phyloP scores from a whole-genome alignment of 1,284 basidiomycete genomes.

The Neonothopanus nambi region DNA sequence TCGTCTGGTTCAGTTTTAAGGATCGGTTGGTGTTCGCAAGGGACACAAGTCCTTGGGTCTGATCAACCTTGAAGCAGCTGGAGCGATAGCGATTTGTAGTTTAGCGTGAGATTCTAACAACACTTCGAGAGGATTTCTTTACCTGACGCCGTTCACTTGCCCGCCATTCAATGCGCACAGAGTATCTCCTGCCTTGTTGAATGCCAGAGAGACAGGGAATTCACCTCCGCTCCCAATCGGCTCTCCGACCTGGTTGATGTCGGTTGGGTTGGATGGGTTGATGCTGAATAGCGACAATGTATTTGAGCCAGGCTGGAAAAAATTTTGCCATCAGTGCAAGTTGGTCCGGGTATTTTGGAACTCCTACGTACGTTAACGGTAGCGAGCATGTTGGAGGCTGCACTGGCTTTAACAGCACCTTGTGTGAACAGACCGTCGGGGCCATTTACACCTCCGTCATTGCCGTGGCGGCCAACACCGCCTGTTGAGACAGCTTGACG shows the following conservation, averaged over 20 bases:
- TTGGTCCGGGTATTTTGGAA: too few species aligned
- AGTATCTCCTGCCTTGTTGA: conserved; percentile 38
- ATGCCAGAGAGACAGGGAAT: conserved; percentile 48
- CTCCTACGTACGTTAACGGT: conserved; percentile 46
- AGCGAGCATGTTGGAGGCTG: conserved; percentile 39
- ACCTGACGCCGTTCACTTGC: conserved; percentile 47
- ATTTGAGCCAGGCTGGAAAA: conserved; percentile 44
- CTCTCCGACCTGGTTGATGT: conserved; percentile 39
- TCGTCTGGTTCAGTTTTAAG: conserved; percentile 46
- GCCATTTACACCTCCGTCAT: conserved; percentile 27
- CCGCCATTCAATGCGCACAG: conserved; percentile 51
- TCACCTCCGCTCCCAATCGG: conserved; percentile 45
- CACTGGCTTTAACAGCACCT: conserved; percentile 43
- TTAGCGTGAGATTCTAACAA: neutral
- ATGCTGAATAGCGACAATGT: conserved; percentile 47
- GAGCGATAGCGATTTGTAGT: neutral
- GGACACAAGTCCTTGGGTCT: conserved; percentile 37
- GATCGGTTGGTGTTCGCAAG: conserved; percentile 40
- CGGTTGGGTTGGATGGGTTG: conserved; percentile 40
- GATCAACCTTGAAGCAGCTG: conserved; percentile 47
- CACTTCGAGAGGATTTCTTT: conserved; percentile 10
- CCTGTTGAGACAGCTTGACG: conserved; percentile 35
- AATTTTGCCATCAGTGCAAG: neutral
- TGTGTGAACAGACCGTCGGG: conserved; percentile 50
- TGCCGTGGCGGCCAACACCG: conserved; percentile 43